Evolutionary conservation across 148 eudicot species (phyloP), one percentile per base, ranked within the genome.

Genomic region (Heliosperma pusillum): DNA sequence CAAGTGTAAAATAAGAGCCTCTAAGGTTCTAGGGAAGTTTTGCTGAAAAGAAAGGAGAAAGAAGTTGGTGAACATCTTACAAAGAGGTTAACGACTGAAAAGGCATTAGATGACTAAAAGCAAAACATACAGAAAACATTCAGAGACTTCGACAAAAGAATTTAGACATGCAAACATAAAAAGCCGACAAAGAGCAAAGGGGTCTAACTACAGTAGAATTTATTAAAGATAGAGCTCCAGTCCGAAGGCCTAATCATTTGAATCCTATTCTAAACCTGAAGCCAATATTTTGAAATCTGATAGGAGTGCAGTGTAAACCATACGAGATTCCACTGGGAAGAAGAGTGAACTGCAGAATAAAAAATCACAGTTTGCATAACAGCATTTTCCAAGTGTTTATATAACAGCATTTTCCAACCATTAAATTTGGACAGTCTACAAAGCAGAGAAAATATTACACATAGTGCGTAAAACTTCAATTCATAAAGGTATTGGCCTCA

Each of bases 11-110:
- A 93, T 76, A 66, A 88, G 86, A 77, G 88, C 93, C 86, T 92
- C 98, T 76, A 93, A 80, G 80, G 90, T 93, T 86, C 93, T 84
- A 21, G 98, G 97, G 61, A 93, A 93, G 68, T 86, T 89, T 63
- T 88, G 87, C 98, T 93, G 90, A 61, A 84, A 84, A 61, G 25
- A 56, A 47, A 55, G 83, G 44, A 33, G 40, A 68, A 74, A 22
- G 40, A 36, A 79, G 40, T n/a, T 27, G 47, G 64, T 26, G 52
- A 22, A 44, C 50, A 71, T 10, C 30, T 25, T 55, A 40, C 61
- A 64, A 63, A 19, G 36, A 10, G 15, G 17, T 11, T 10, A 42
- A 11, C 2, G 30, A 57, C 19, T 42, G 12, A 66, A n/a, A 10
- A 47, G 66, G 25, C 62, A 69, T 60, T 13, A 64, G 62, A 50